Base-by-base conservation (phyloP, 2,329 filamentous ascomycete species). In the Elsinoe ampelina region DNA sequence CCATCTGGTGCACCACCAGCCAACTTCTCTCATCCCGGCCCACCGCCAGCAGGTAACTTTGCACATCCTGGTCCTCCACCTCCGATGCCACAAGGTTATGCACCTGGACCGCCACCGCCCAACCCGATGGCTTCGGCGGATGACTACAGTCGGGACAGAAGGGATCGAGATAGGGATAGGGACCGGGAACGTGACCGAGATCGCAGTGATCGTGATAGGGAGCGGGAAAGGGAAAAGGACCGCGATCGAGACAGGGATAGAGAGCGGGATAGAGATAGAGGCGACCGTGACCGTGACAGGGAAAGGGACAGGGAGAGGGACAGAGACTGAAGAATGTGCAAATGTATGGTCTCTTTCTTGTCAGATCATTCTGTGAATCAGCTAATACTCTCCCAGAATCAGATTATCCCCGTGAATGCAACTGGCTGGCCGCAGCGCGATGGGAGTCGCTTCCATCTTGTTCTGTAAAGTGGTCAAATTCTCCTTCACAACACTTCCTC, bases 271-370 rank as follows among this genome's bases (percentile, higher is more conserved):
- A 36, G 48, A 58, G 51, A 17, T 47, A 38, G 8, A 55, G 12
- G 50, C 2, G 58, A 59, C 17, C 51, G 58, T 8, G 57, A 60
- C 6, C 10, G 59, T 20, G 58, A 61, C 6, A 55, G 58, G 19
- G 60, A 61, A n/a, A 35, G 59, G 38, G 61, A 62, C 13, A 55
- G 59, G 30, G 61, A 62, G 42, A 63, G 62, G 43, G 63, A 67
- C 12, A 56, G 64, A 17, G 36, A 39, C 39, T 62, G 62, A 55
- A 57, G 61, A 36, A 30, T 30, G 26, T 30, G 26, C 26, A 30
- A 30, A 8, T 30, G 26, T 30, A 30, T 30, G 26, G 26, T 30
- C 26, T 30, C 26, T 30, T 30, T 30, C 26, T 30, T 2, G 26
- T 30, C 26, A 30, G 4, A 30, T 30, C 26, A 30, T 30, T 30